Conservation (phyloP, 345 rosid genomes). For the Leavenworthia alabamica region DNA sequence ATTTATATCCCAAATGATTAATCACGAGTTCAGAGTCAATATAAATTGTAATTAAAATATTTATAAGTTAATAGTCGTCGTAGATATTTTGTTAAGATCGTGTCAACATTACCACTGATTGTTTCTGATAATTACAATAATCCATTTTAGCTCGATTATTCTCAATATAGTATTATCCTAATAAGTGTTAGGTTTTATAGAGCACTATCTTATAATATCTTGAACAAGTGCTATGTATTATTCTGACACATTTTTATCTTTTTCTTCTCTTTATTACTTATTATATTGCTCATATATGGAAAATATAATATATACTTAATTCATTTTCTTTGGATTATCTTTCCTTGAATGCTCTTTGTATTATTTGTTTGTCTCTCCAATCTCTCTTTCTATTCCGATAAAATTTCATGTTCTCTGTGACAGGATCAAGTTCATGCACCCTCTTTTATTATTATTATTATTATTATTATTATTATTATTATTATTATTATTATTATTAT, state of each 20-base stretch:
- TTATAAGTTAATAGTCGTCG: not conserved
- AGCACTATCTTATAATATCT: conserved; percentile 8
- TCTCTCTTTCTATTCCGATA: conserved; percentile 39
- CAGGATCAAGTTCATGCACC: conserved; percentile 37
- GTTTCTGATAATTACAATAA: conserved; percentile 17
- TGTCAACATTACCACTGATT: conserved; percentile 41
- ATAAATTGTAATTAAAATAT: not conserved
- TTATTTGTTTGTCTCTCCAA: not conserved
- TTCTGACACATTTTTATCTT: conserved; percentile 57
- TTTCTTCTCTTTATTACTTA: conserved; percentile 2
- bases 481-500: conserved; percentile 21
- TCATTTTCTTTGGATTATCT: conserved; percentile 19
- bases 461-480: conserved; percentile 20
- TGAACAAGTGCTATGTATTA: conserved; percentile 52
- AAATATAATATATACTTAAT: conserved; percentile 1
- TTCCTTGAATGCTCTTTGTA: conserved; percentile 21
- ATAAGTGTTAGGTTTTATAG: conserved; percentile 19
- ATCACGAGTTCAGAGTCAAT: not conserved
- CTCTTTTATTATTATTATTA: conserved; percentile 22
- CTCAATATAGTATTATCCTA: not conserved
- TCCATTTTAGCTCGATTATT: not conserved
- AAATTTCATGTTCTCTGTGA: conserved; percentile 65
- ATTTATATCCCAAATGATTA: conserved; percentile 11
- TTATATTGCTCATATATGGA: conserved; percentile 20
- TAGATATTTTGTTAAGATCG: not conserved